A percentile compares a stretch with the other conserved stretches of the same genome.
These are phyloP conservation scores for Ceriops tagal DNA, from an alignment of 345 rosid genomes.

Conservation along the genomic window DNA sequence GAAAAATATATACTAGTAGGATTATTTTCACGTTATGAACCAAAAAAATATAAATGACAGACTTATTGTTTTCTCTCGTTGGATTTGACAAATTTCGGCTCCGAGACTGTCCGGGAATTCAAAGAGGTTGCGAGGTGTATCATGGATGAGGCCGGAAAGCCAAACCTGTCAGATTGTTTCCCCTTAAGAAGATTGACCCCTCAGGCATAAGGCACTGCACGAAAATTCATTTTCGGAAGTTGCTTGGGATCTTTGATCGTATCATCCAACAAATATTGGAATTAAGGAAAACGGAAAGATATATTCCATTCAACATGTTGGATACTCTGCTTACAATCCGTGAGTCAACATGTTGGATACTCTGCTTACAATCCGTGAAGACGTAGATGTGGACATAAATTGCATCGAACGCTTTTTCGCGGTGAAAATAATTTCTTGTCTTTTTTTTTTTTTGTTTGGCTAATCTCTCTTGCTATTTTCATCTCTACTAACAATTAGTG, in stretches of 20 bases:
- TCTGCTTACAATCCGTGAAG: no score
- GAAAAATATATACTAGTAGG: no score
- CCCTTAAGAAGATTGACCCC: slow-evolving; percentile 33
- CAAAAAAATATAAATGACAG: no score
- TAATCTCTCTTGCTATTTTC: not conserved
- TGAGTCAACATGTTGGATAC: slow-evolving; percentile 14
- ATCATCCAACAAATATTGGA: slow-evolving; percentile 23
- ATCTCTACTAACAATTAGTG: not conserved
- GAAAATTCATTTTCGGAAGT: slow-evolving; percentile 16
- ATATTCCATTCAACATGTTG: slow-evolving; percentile 11
- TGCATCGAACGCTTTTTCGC: slow-evolving; percentile 24
- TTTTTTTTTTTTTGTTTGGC: not conserved
- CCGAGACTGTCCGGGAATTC: slow-evolving; percentile 6
- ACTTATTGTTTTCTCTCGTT: slow-evolving; percentile 17
- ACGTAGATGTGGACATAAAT: not conserved
- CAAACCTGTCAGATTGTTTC: slow-evolving; percentile 37
- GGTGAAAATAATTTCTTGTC: slow-evolving; percentile 21
- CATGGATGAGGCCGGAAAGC: slow-evolving; percentile 36
- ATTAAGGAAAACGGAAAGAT: slow-evolving; percentile 10
- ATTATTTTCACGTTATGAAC: no score
- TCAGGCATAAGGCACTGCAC: slow-evolving; percentile 23
- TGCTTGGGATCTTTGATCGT: slow-evolving; percentile 25
- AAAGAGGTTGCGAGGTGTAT: slow-evolving; percentile 18
- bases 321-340: slow-evolving; percentile 32
- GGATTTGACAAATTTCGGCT: slow-evolving; percentile 16